Conservation (phyloP, 805 yeast genomes). For the Zygotorulaspora florentina region DNA sequence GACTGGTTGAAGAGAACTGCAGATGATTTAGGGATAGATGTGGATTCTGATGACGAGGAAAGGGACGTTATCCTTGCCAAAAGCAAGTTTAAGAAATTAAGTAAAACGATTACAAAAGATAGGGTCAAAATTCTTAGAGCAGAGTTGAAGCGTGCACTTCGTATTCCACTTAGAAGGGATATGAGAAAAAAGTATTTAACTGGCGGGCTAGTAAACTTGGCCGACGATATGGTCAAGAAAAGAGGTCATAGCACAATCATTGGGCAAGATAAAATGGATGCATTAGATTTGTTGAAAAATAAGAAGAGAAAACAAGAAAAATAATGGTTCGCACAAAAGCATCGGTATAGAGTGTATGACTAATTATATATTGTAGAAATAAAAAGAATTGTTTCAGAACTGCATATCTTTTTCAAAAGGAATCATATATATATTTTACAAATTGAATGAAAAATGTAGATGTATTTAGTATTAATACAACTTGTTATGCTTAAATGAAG, state of each 20-base stretch:
- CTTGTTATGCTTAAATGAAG: conserved; percentile 27
- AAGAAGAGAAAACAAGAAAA: conserved; percentile 17
- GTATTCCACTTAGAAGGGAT: conserved; percentile 55
- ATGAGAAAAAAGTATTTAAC: conserved; percentile 70
- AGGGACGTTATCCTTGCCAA: conserved; percentile 46
- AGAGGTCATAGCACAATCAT: conserved; percentile 62
- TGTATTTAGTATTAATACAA: background rate
- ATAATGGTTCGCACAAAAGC: background rate
- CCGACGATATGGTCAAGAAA: conserved; percentile 68
- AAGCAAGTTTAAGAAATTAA: conserved; percentile 53
- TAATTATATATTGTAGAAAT: background rate
- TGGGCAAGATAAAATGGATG: conserved; percentile 66
- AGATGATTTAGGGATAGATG: conserved; percentile 82
- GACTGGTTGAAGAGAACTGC: conserved; percentile 89
- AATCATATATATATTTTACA: conserved; percentile 4
- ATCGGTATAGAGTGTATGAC: no score
- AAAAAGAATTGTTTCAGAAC: background rate
- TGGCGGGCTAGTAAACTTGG: conserved; percentile 72
- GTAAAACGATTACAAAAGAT: conserved; percentile 48
- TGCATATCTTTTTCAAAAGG: background rate
- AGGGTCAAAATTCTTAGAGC: conserved; percentile 45
- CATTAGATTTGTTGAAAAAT: conserved; percentile 55
- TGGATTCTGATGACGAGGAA: conserved; percentile 62
- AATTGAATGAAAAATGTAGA: conserved; percentile 4
- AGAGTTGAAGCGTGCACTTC: conserved; percentile 51